A percentile compares a stretch with the other conserved stretches of the same genome.
These are phyloP conservation scores for Lentinula sp. DNA, from an alignment of 768 basidiomycete genomes.

Conservation along the genomic window DNA sequence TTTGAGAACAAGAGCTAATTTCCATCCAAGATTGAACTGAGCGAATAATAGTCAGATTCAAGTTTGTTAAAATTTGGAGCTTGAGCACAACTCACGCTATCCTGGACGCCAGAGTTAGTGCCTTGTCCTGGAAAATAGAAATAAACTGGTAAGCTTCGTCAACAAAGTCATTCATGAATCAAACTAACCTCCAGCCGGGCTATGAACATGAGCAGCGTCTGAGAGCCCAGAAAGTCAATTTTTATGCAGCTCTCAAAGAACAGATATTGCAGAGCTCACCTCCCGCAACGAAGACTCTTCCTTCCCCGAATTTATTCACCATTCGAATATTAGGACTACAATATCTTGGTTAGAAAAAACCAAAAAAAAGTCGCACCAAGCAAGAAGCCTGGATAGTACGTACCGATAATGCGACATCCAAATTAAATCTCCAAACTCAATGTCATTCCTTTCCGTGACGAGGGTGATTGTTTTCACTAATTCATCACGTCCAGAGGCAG, in stretches of 20 bases:
- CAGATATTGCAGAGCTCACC: constrained; percentile 19
- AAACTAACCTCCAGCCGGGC: constrained; percentile 25
- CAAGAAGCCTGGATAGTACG: too few relatives aligned
- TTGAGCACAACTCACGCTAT: constrained; percentile 15
- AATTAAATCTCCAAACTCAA: constrained; percentile 9
- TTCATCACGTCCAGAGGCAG: constrained; percentile 8
- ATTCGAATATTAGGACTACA: constrained; percentile 39
- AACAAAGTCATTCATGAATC: neutral
- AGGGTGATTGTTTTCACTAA: constrained; percentile 3
- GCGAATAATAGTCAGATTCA: neutral
- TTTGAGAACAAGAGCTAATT: constrained; percentile 20
- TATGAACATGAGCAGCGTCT: constrained; percentile 41
- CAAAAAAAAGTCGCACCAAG: neutral
- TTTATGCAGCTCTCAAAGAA: too few relatives aligned
- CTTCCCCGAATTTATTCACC: constrained; percentile 31
- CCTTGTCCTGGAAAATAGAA: constrained; percentile 15
- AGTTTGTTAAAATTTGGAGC: neutral
- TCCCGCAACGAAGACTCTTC: constrained; percentile 38
- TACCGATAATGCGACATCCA: neutral
- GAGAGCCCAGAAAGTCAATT: neutral
- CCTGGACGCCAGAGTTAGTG: constrained; percentile 26
- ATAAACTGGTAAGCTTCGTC: too few relatives aligned
- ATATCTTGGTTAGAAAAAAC: neutral
- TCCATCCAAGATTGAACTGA: constrained; percentile 24
- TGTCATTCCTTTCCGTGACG: constrained; percentile 8